Base-by-base conservation (phyloP, 495 filamentous ascomycete genomes). In the Xylaria scruposa region DNA sequence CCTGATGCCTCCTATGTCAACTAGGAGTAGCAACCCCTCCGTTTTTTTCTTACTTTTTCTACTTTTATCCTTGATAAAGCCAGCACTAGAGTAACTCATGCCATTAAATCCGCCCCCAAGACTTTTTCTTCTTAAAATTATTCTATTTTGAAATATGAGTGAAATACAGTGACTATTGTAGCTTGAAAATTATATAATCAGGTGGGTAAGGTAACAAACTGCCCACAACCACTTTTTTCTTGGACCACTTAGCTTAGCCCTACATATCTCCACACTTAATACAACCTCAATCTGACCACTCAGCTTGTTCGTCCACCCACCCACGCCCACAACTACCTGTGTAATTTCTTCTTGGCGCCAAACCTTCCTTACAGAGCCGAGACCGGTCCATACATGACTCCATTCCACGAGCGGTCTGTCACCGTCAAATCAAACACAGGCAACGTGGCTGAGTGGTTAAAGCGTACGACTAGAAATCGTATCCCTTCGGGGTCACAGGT, bases 1-100 rank as follows among this genome's bases (percentile, higher is more conserved):
- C 78, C 78, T 75, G 74, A 78, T 77, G 77, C 73, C 70, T 73
- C 68, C 63, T 59, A 64, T n/a, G 67, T 68, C 24, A 7, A 70
- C 63, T 65, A 61, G 73, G 72, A 75, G 53, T 26, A 62, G 70
- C 72, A 76, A 70, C 67, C 9, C 19, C 36, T 49, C 65, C 70
- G 70, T 73, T 68, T 26, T 7, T 19, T 70, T 71, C 75, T 67
- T 70, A 69, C 33, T 8, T 2, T 31, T 6, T 4, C 2, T n/a
- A 49, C 15, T 21, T 31, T 46, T 61, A 6, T 61, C 17, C 12
- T 61, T 21, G 5, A 6, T n/a, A 21, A 6, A n/a, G 19, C 4
- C 7, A 49, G 19, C 17, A n/a, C 9, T 42, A 3, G 1, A 42
- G 1, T 42, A 12, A 42, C 13, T 42, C 9, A 42, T 13, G 38